phyloP scores from a whole-genome alignment of 495 filamentous ascomycete species.

The Evernia prunastri region DNA sequence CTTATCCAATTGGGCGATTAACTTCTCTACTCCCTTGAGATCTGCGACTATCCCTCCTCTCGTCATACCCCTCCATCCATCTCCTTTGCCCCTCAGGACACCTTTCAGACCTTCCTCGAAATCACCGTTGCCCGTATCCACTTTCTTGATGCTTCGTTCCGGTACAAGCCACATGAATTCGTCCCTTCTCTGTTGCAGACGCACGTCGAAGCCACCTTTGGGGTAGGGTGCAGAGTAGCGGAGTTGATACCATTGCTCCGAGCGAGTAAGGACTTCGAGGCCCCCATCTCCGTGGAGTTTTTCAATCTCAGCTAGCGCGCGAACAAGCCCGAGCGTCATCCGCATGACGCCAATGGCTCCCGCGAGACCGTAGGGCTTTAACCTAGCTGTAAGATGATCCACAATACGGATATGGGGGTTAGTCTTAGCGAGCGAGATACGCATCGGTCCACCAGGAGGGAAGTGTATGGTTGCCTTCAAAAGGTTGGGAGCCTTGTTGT shows the following conservation, averaged over 20 bases:
- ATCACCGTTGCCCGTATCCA: constrained; percentile 23
- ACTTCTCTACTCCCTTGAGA: constrained; percentile 37
- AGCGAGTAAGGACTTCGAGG: constrained; percentile 30
- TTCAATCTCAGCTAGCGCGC: constrained; percentile 50
- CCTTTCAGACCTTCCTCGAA: constrained; percentile 16
- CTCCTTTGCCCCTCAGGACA: constrained; percentile 39
- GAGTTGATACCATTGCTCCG: constrained; percentile 40
- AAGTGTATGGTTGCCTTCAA: constrained; percentile 36
- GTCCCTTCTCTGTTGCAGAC: constrained; percentile 30
- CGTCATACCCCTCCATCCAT: constrained; percentile 43
- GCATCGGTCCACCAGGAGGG: constrained; percentile 28
- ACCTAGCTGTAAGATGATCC: constrained; percentile 52
- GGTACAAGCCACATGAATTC: constrained; percentile 40
- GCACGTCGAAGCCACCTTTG: constrained; percentile 36
- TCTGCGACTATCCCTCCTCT: constrained; percentile 40
- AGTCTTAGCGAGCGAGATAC: constrained; percentile 46
- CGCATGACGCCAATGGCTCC: constrained; percentile 47
- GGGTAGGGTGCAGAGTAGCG: constrained; percentile 35
- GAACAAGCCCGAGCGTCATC: constrained; percentile 62
- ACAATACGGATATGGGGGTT: constrained; percentile 75
- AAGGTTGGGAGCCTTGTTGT: constrained; percentile 31
- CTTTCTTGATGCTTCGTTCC: constrained; percentile 28
- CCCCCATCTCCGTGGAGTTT: constrained; percentile 22
- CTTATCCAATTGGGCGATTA: constrained; percentile 30
- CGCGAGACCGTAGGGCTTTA: constrained; percentile 50